Base-by-base conservation (phyloP, 352 stramenopile species). In the Pythium coloratum region DNA sequence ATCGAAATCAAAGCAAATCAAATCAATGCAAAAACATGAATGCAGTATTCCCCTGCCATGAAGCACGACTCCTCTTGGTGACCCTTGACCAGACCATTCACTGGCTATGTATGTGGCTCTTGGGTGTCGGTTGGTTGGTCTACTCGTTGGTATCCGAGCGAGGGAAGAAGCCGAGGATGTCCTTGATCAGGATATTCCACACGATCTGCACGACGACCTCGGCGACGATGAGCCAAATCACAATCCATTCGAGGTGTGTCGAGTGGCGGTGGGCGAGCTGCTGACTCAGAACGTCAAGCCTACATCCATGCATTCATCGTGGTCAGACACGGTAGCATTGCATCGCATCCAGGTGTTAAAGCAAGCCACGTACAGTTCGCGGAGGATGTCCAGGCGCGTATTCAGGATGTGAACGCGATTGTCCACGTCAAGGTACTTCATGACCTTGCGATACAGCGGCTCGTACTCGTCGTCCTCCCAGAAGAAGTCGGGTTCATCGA, bases 401-500 rank as follows among this genome's bases (percentile, higher is more conserved):
- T 98, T 98, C 57, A 98, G 79, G 55, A 98, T 92, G 64, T 97
- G 84, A 33, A 98, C 88, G 32, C 94, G 85, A 55, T 94, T 94
- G 57, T 96, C 86, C 63, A 98, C 89, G 56, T 97, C 94, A 42
- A 98, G 74, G 69, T 98, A 98, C 70, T 94, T 90, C 72, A 92
- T 89, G 62, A 98, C 81, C 60, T 92, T 91, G 67, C 94, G 84
- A 98, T 98, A 98, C 30, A 95, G 72, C 20, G 89, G 90, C 77
- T 98, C 92, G 74, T 91, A 97, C 59, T 86, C 69, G 75, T 98
- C 88, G 51, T 96, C 82, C 34, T 98, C 90, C 86, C 93, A 97
- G 72, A 98, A 98, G 56, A 97, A 97, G 55, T 98, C 92, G 1
- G 94, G 94, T 40, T 96, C 96, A 66, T 98, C 92, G 34, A 98